phyloP scores from a whole-genome alignment of 2,329 filamentous ascomycete species.

The Xylariaceae sp. region DNA sequence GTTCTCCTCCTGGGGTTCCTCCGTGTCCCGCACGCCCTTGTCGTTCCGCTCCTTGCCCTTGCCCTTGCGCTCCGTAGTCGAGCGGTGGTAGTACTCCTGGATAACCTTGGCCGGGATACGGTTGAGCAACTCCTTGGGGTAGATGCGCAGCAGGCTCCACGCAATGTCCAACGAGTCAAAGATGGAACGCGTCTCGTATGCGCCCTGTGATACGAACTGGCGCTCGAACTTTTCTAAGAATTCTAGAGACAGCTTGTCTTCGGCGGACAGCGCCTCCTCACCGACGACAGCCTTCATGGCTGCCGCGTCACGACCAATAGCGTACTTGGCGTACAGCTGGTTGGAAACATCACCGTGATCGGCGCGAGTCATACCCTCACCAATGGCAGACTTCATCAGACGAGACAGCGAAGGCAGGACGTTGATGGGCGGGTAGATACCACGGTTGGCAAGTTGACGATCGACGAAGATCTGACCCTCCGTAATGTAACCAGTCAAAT shows the following conservation, averaged over 20 bases:
- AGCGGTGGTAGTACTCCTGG: slow-evolving; percentile 75
- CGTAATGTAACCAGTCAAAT: slow-evolving; percentile 98
- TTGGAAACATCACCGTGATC: slow-evolving; percentile 99
- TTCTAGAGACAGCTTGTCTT: slow-evolving; percentile 96
- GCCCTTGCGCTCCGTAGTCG: slow-evolving; percentile 56
- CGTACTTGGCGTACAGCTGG: slow-evolving; percentile 99
- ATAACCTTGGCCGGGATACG: slow-evolving; percentile 81
- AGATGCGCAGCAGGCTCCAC: slow-evolving; percentile 94
- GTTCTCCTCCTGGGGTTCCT: slow-evolving; percentile 48
- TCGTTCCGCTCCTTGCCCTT: slow-evolving; percentile 50
- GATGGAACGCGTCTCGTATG: slow-evolving; percentile 88
- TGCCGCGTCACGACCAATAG: slow-evolving; percentile 95
- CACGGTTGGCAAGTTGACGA: slow-evolving; percentile 89
- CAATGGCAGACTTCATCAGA: slow-evolving; percentile 99
- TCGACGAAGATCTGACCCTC: slow-evolving; percentile 99
- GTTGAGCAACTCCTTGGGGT: slow-evolving; percentile 96
- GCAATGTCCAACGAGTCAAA: slow-evolving; percentile 92
- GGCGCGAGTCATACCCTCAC: slow-evolving; percentile 91
- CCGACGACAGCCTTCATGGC: slow-evolving; percentile 99
- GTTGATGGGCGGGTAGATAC: slow-evolving; percentile 98
- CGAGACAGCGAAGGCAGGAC: slow-evolving; percentile 95
- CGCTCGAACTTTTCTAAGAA: slow-evolving; percentile 98
- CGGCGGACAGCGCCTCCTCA: slow-evolving; percentile 89
- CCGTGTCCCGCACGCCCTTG: slow-evolving; percentile 40
- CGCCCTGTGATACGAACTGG: slow-evolving; percentile 84